phyloP scores from a whole-genome alignment of 306 rosid genomes.

The Acmispon strigosus region DNA sequence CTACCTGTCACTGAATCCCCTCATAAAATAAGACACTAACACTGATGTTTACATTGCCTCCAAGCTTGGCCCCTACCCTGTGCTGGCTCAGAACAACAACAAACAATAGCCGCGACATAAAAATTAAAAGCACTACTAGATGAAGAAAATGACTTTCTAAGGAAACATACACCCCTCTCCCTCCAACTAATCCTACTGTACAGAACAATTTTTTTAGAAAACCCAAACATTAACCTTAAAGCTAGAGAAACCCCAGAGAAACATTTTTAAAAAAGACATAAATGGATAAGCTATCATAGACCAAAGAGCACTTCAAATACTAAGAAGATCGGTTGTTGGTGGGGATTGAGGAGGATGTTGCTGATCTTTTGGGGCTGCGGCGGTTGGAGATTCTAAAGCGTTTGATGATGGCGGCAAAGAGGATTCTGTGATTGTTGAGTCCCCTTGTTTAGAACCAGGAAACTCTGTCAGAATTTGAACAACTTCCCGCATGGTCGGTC shows the following conservation, averaged over 20 bases:
- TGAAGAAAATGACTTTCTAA: conserved; percentile 15
- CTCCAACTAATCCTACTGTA: conserved; percentile 55
- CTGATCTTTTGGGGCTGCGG: conserved; percentile 32
- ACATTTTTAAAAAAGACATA: neutral
- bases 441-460: conserved; percentile 48
- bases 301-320: conserved; percentile 50
- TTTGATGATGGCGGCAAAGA: conserved; percentile 37
- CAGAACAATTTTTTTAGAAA: conserved; percentile 29
- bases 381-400: conserved; percentile 41
- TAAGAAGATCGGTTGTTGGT: conserved; percentile 75
- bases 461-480: conserved; percentile 94
- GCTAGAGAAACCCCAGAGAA: conserved; percentile 20
- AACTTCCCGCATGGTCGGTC: conserved; percentile 97
- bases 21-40: neutral
- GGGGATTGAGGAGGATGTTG: conserved; percentile 48
- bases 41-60: conserved; percentile 17
- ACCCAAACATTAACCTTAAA: conserved; percentile 30
- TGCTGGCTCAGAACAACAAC: conserved; percentile 20
- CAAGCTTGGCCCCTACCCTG: neutral
- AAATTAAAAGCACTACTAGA: conserved; percentile 29
- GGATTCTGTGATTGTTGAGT: conserved; percentile 37
- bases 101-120: conserved; percentile 24
- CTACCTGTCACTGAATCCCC: neutral
- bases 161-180: conserved; percentile 31
- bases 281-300: conserved; percentile 16